Evolutionary conservation across 73 alveolate genomes (phyloP).

Genomic region (Blepharisma stoltei): DNA sequence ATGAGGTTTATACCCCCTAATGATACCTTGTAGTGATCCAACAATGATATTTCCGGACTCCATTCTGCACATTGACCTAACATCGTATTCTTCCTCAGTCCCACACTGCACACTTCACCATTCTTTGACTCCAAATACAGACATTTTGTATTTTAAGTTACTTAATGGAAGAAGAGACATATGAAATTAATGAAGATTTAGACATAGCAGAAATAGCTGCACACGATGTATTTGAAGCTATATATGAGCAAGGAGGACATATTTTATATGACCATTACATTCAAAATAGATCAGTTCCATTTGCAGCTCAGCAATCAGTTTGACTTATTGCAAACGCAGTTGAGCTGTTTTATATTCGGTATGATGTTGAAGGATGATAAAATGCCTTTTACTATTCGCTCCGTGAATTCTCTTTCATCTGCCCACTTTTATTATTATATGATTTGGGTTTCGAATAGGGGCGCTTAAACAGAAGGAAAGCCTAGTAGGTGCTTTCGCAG

Average conservation of each 20-base stretch:
- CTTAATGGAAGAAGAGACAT: neutral
- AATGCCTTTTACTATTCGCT: too few species aligned
- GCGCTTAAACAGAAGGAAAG: too few species aligned
- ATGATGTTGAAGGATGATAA: neutral
- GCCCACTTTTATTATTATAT: too few species aligned
- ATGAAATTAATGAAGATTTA: neutral
- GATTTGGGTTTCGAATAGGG: too few species aligned
- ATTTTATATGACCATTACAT: neutral
- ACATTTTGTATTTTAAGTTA: slow-evolving; percentile 25
- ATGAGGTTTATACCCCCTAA: slow-evolving; percentile 13
- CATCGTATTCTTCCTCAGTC: slow-evolving; percentile 51
- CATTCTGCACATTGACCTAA: slow-evolving; percentile 31
- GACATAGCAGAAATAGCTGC: slow-evolving; percentile 12
- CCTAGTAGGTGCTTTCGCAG: too few species aligned
- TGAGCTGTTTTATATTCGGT: neutral
- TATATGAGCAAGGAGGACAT: neutral
- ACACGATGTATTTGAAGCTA: neutral
- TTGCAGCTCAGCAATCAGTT: neutral
- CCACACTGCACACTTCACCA: slow-evolving; percentile 52
- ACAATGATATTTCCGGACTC: slow-evolving; percentile 34
- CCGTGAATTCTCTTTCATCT: too few species aligned
- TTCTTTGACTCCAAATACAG: slow-evolving; percentile 39
- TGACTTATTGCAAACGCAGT: neutral
- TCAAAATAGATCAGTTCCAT: neutral
- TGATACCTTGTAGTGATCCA: slow-evolving; percentile 40